These are phyloP conservation scores for Mucor velutinosus DNA, from an alignment of 371 early-diverging fungal species.

Conservation along the genomic window DNA sequence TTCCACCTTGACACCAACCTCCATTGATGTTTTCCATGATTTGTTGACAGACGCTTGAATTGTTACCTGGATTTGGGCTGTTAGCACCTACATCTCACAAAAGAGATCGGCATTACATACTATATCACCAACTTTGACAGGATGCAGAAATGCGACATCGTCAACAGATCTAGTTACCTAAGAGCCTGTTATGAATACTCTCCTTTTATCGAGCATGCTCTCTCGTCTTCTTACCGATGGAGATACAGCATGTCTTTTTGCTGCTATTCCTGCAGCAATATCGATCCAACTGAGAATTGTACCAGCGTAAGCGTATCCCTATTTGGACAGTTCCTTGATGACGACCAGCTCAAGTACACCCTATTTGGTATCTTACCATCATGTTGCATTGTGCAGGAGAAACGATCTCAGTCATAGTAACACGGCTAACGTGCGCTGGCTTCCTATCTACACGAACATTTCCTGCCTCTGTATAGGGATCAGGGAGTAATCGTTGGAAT, in stretches of 20 bases:
- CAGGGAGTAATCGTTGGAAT: slow-evolving; percentile 40
- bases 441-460: slow-evolving; percentile 41
- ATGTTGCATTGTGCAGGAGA: slow-evolving; percentile 49
- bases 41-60: slow-evolving; percentile 72
- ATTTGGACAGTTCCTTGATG: neutral
- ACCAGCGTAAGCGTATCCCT: slow-evolving; percentile 65
- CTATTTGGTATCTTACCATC: slow-evolving; percentile 24
- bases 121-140: slow-evolving; percentile 69
- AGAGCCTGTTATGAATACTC: neutral
- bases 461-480: slow-evolving; percentile 49
- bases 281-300: slow-evolving; percentile 73
- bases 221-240: slow-evolving; percentile 44
- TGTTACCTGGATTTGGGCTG: slow-evolving; percentile 30
- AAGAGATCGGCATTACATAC: slow-evolving; percentile 22
- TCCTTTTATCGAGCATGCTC: neutral
- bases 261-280: slow-evolving; percentile 73
- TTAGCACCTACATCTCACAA: neutral
- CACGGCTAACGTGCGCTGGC: slow-evolving; percentile 40
- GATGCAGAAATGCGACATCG: slow-evolving; percentile 70
- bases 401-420: slow-evolving; percentile 60
- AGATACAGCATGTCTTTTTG: slow-evolving; percentile 64
- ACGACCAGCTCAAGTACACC: neutral
- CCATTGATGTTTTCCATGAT: slow-evolving; percentile 79
- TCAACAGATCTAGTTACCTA: slow-evolving; percentile 70
- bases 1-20: slow-evolving; percentile 69